Base-by-base conservation (phyloP, 352 stramenopile genomes). In the Peronospora belbahrii region DNA sequence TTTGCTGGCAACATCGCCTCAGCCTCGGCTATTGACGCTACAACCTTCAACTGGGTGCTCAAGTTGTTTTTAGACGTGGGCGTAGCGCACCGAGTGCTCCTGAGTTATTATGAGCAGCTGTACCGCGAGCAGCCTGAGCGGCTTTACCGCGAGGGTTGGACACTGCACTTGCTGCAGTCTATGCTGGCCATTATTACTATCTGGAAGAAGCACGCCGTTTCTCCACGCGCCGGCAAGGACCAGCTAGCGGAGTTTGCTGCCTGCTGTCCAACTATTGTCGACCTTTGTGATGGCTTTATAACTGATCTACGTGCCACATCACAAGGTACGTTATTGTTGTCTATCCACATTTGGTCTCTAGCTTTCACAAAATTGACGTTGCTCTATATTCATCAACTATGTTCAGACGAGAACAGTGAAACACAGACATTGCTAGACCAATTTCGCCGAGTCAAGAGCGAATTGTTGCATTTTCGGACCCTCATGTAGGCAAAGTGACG, bases 201-300 rank as follows among this genome's bases (percentile, higher is more conserved):
- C n/a, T 94, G 82, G 82, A 87, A 85, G 55, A 86, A 85, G 51
- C 64, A 87, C 48, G 74, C 68, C n/a, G 74, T 85, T 23, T 86
- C 79, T 14, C 68, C 75, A 22, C 74, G 78, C 11, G 75, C 70
- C 0, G 65, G 69, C 1, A 85, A 83, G 42, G 78, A 92, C 39
- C 52, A 73, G 20, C 53, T 88, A 13, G 67, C 69, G 1, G 76
- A 88, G 15, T 94, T 88, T 56, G 77, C 77, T 10, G 74, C 74
- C 13, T 85, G 71, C 61, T 87, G 77, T 56, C 79, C 82, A 22
- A 74, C 81, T 48, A 56, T 94, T 19, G 75, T 88, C 22, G 75
- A 84, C 30, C 69, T 88, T 17, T 85, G 74, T 39, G 77, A 86
- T 57, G 77, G 85, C 34, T 74, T 88, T 40, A 75, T 88, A 45